A percentile compares a stretch with the other conserved stretches of the same genome.
These are phyloP conservation scores for Stagonosporopsis cucurbitacearum DNA, from an alignment of 2,329 filamentous ascomycete species.

Conservation along the genomic window DNA sequence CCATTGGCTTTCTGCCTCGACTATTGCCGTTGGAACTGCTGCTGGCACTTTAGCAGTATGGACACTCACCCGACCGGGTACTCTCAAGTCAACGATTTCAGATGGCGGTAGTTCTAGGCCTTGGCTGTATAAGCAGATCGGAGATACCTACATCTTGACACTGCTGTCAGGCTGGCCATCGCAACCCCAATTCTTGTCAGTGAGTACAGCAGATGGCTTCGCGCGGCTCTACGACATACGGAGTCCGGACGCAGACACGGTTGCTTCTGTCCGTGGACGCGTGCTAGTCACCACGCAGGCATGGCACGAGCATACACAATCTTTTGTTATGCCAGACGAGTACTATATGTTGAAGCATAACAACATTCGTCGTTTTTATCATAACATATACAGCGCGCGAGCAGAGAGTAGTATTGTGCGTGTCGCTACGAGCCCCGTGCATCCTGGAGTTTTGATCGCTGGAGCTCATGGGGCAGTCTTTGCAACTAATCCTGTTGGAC, in stretches of 20 bases:
- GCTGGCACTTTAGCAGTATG: slow-evolving; percentile 64
- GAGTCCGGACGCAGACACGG: slow-evolving; percentile 53
- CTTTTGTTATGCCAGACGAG: slow-evolving; percentile 62
- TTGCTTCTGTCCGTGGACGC: slow-evolving; percentile 57
- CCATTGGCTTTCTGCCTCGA: slow-evolving; percentile 62
- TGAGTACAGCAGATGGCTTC: slow-evolving; percentile 62
- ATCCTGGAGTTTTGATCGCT: slow-evolving; percentile 62
- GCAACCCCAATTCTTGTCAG: slow-evolving; percentile 59
- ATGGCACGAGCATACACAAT: slow-evolving; percentile 64
- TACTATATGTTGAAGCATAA: slow-evolving; percentile 58
- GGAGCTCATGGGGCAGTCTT: slow-evolving; percentile 60
- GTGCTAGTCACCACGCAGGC: slow-evolving; percentile 56
- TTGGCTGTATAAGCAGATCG: slow-evolving; percentile 52
- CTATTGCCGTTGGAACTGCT: slow-evolving; percentile 62
- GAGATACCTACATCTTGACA: slow-evolving; percentile 56
- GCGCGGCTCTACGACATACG: slow-evolving; percentile 62
- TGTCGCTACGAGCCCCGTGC: slow-evolving; percentile 58
- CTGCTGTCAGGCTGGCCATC: slow-evolving; percentile 61
- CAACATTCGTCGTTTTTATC: slow-evolving; percentile 61
- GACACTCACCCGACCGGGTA: slow-evolving; percentile 52
- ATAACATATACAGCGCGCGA: slow-evolving; percentile 48
- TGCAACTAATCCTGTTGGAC: slow-evolving; percentile 59
- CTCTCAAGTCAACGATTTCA: slow-evolving; percentile 15
- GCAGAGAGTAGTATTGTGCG: slow-evolving; percentile 49
- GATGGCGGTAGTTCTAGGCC: slow-evolving; percentile 40